These are phyloP conservation scores for Candida multigemmis DNA, from an alignment of 805 yeast species.

Conservation along the genomic window DNA sequence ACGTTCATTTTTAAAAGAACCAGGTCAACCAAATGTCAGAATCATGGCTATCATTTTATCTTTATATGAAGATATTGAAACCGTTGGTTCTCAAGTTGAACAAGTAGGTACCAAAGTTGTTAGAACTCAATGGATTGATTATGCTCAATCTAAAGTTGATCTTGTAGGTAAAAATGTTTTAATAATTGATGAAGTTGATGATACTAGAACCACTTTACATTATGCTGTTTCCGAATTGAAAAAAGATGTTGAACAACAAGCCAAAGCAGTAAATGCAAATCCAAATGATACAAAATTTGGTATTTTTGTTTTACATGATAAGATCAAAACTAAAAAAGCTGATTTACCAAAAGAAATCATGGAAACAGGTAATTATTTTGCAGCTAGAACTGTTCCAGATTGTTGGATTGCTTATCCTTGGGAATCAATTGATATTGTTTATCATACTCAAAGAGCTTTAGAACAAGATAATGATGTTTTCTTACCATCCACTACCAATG, in stretches of 20 bases:
- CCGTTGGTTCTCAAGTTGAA: conserved; percentile 49
- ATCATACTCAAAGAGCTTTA: conserved; percentile 62
- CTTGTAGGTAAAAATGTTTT: conserved; percentile 63
- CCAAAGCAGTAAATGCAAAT: conserved; percentile 40
- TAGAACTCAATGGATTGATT: conserved; percentile 81
- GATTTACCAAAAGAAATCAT: conserved; percentile 57
- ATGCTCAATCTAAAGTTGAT: conserved; percentile 50
- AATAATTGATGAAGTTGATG: conserved; percentile 80
- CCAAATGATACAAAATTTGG: conserved; percentile 52
- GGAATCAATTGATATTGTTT: conserved; percentile 71
- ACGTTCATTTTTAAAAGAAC: conserved; percentile 84
- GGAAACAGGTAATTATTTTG: conserved; percentile 54
- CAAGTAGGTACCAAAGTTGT: conserved; percentile 52
- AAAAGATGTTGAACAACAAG: conserved; percentile 60
- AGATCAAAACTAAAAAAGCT: conserved; percentile 63
- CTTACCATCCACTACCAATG: conserved; percentile 18
- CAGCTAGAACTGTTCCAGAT: conserved; percentile 70
- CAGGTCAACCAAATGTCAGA: conserved; percentile 81
- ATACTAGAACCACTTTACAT: conserved; percentile 76
- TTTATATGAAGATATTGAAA: conserved; percentile 73
- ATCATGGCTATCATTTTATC: conserved; percentile 94
- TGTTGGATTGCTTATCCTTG: conserved; percentile 84
- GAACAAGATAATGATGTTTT: conserved; percentile 66
- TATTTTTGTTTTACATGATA: conserved; percentile 72
- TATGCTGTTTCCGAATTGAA: conserved; percentile 69